Conservation (phyloP, 495 filamentous ascomycete genomes). For the Hypoxylon cercidicola region DNA sequence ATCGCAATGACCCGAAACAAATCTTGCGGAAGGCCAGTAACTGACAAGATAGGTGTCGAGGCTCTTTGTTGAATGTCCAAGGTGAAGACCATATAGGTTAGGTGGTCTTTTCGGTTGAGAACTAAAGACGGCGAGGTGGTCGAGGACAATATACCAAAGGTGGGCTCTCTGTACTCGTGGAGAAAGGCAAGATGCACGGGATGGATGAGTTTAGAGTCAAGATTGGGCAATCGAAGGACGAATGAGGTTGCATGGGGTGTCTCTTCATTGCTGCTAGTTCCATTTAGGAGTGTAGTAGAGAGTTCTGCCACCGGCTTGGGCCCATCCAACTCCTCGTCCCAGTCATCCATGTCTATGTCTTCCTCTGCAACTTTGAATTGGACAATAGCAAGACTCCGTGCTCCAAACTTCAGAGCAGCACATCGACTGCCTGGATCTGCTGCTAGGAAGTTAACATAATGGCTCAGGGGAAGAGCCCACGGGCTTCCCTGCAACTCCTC, state of each 20-base stretch:
- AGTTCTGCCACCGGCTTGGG: conserved; percentile 58
- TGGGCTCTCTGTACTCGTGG: conserved; percentile 96
- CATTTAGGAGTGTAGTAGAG: conserved; percentile 60
- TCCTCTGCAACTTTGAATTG: conserved; percentile 94
- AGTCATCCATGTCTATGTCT: conserved; percentile 86
- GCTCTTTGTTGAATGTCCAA: conserved; percentile 93
- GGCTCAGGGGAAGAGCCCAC: conserved; percentile 75
- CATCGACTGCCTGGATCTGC: conserved; percentile 93
- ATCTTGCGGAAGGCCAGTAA: conserved; percentile 86
- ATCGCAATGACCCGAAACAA: conserved; percentile 85
- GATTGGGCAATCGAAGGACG: conserved; percentile 82
- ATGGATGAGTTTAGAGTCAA: conserved; percentile 87
- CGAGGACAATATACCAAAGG: conserved; percentile 92
- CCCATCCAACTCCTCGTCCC: conserved; percentile 80
- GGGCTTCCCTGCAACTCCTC: conserved; percentile 82
- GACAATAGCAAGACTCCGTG: conserved; percentile 88
- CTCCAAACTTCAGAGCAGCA: conserved; percentile 90
- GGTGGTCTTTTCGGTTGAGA: conserved; percentile 83
- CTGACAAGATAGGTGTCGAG: conserved; percentile 90
- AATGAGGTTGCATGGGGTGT: conserved; percentile 92
- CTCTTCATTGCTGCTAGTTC: conserved; percentile 64
- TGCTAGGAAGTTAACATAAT: conserved; percentile 79
- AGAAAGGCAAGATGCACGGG: conserved; percentile 93
- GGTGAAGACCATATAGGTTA: conserved; percentile 93
- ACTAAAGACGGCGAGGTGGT: conserved; percentile 74